Evolutionary conservation across 148 eudicot genomes (phyloP).

Genomic region (Chenopodium quinoa): DNA sequence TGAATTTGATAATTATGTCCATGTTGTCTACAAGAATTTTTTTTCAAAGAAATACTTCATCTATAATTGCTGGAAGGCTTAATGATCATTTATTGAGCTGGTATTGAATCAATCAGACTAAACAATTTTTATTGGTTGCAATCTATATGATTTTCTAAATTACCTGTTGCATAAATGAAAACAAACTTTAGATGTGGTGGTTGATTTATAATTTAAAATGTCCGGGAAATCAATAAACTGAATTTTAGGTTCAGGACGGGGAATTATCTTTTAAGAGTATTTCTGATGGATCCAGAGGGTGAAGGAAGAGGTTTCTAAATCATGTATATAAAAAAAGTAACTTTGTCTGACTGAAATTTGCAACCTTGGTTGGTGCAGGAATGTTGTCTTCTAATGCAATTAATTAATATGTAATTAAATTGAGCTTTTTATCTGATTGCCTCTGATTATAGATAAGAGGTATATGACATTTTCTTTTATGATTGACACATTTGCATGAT

Average conservation of each 20-base stretch:
- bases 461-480: not conserved
- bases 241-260: not conserved
- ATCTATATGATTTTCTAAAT: not conserved
- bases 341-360: not conserved
- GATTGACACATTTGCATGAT: not conserved
- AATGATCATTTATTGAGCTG: not conserved
- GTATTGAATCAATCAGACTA: not conserved
- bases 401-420: not conserved
- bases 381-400: not conserved
- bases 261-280: not conserved
- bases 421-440: not conserved
- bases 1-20: not conserved
- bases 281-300: not conserved
- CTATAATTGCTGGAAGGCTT: not conserved
- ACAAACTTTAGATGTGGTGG: not conserved
- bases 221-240: too few species aligned
- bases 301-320: not conserved
- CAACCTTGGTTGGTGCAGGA: not conserved
- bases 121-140: not conserved
- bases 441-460: not conserved
- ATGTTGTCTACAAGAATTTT: not conserved
- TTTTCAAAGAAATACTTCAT: not conserved
- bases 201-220: not conserved
- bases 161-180: not conserved
- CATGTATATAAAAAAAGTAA: not conserved